A percentile compares a stretch with the other conserved stretches of the same genome.
Evolutionary conservation across 257 asterid species (phyloP).

Genomic region (Rhazya stricta): DNA sequence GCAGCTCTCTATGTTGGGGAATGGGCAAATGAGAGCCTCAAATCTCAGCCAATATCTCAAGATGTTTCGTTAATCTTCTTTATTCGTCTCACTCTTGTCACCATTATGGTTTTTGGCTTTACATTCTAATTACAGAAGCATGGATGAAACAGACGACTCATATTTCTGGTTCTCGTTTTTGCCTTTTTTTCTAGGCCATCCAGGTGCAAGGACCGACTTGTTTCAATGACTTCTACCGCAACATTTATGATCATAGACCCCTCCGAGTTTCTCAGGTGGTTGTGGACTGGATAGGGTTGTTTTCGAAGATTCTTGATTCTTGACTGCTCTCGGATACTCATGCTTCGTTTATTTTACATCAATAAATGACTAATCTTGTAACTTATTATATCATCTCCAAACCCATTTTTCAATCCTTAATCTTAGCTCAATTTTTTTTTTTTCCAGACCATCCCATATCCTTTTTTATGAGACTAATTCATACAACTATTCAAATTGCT

Average conservation of each 20-base stretch:
- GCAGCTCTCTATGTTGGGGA: slow-evolving; percentile 35
- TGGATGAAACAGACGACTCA: slow-evolving; percentile 19
- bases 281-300: neutral
- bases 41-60: neutral
- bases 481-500: no score
- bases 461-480: no score
- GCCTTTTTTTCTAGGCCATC: slow-evolving; percentile 27
- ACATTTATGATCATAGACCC: neutral
- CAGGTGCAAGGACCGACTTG: neutral
- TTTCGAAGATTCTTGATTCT: neutral
- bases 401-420: no score
- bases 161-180: slow-evolving; percentile 21
- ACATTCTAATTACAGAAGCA: neutral
- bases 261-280: neutral
- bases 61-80: slow-evolving; percentile 1
- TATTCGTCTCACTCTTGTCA: slow-evolving; percentile 9
- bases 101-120: slow-evolving; percentile 1
- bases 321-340: neutral
- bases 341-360: no score
- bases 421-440: no score
- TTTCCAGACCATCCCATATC: no score
- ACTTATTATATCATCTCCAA: no score
- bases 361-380: no score
- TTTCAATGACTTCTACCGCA: neutral
- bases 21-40: slow-evolving; percentile 1